Evolutionary conservation across 345 rosid species (phyloP).

Genomic region (Dipteronia dyeriana): DNA sequence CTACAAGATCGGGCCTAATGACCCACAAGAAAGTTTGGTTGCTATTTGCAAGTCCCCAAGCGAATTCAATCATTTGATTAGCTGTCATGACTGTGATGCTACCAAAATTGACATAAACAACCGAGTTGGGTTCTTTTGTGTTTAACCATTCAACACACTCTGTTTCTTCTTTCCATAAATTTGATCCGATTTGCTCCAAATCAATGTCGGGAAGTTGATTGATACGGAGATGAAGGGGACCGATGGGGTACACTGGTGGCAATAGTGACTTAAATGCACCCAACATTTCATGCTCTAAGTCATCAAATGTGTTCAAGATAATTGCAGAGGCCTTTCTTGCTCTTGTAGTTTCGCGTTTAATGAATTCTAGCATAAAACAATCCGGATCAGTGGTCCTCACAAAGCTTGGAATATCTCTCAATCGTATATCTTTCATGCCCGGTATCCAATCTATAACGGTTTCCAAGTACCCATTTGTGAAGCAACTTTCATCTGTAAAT

Average conservation of each 20-base stretch:
- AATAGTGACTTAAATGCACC: constrained; percentile 31
- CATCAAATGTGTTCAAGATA: constrained; percentile 50
- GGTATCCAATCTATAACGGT: constrained; percentile 51
- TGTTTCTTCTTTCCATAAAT: constrained; percentile 56
- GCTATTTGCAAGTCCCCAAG: constrained; percentile 70
- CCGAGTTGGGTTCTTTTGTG: constrained; percentile 43
- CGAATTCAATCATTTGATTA: constrained; percentile 51
- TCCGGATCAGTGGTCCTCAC: constrained; percentile 43
- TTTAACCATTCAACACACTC: constrained; percentile 55
- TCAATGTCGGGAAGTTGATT: constrained; percentile 24
- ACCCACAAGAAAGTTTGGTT: constrained; percentile 57
- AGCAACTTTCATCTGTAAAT: constrained; percentile 43
- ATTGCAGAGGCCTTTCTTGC: constrained; percentile 45
- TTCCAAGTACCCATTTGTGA: constrained; percentile 52
- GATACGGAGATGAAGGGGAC: constrained; percentile 44
- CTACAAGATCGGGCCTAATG: constrained; percentile 56
- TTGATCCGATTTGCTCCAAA: constrained; percentile 34
- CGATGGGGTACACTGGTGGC: constrained; percentile 47
- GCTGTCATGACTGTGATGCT: constrained; percentile 54
- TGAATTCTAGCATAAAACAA: constrained; percentile 26
- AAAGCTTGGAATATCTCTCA: constrained; percentile 50
- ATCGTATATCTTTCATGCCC: constrained; percentile 37
- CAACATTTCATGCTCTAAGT: constrained; percentile 40
- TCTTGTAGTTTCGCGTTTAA: constrained; percentile 21
- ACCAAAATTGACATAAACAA: constrained; percentile 65